Evolutionary conservation across 371 early-diverging fungal genomes (phyloP), one percentile per base, ranked within the genome.

Genomic region (Basidiobolus heterosporus): DNA sequence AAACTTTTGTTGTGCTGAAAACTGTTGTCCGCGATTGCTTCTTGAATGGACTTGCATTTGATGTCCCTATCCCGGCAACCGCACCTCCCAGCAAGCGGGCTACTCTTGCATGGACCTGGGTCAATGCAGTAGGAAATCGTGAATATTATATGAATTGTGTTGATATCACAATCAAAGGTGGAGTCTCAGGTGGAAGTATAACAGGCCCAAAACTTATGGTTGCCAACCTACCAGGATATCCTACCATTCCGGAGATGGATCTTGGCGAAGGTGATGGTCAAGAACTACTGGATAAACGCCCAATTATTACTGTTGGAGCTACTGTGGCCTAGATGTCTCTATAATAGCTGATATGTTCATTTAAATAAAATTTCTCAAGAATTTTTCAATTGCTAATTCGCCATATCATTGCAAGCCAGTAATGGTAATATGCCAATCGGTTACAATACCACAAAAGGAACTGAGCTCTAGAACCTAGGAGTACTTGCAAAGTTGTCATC

Each of bases 121-220:
- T 74, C 23, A 75, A 75, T 54, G 70, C 70, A 6, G 53, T 55
- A 4, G 75, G 72, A 1, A 66, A 69, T 51, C 67, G 65, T 17
- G 82, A 79, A 53, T 79, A 61, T 43, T 83, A 84, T 59, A 73
- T 71, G 71, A 69, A 74, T 51, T 82, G 83, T 51, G 72, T 73
- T 13, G 82, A 82, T 45, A 64, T 80, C 39, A 58, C 55, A 23
- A 69, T 82, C 45, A 17, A 24, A 20, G 45, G 15, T 8, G 44
- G 44, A 8, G 22, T 40, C 9, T 44, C 60, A 9, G 58, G 64
- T 40, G 58, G 66, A 0, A 24, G 48, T 7, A 46, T 72, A 24
- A 48, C 59, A 0, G 79, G 76, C 5, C 65, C 65, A 3, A 51
- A 64, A 41, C 52, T 72, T 48, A 44, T 74, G n/a, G 57, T 70